Evolutionary conservation across 148 eudicot species (phyloP).

Genomic region (Fagopyrum esculentum): DNA sequence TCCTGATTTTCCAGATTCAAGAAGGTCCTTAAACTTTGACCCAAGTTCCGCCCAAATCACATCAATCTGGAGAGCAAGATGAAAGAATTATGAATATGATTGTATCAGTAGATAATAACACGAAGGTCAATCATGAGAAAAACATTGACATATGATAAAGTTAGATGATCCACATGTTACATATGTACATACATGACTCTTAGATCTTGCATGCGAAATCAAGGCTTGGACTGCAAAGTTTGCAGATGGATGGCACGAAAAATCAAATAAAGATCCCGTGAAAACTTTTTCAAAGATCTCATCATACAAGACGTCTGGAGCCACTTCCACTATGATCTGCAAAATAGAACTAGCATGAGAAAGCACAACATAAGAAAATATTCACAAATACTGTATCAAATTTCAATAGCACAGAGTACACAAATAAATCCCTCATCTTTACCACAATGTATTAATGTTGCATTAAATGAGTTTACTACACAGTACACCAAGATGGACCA

Average conservation of each 20-base stretch:
- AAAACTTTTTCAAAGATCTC: slow-evolving; percentile 61
- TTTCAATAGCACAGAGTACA: neutral
- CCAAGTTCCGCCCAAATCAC: slow-evolving; percentile 72
- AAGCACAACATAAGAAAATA: neutral
- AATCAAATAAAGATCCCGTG: slow-evolving; percentile 48
- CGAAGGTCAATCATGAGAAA: neutral
- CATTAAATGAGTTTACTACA: too few species aligned
- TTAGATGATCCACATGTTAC: neutral
- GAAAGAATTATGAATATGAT: neutral
- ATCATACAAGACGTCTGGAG: slow-evolving; percentile 62
- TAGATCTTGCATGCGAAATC: slow-evolving; percentile 61
- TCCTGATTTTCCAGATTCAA: slow-evolving; percentile 63
- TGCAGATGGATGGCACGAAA: slow-evolving; percentile 62
- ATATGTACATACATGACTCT: slow-evolving; percentile 56
- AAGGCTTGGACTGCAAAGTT: slow-evolving; percentile 89
- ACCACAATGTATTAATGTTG: too few species aligned
- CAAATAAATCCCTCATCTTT: too few species aligned
- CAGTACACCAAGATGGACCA: too few species aligned
- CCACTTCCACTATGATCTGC: slow-evolving; percentile 89
- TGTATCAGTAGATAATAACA: neutral
- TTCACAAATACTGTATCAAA: neutral
- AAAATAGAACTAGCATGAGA: slow-evolving; percentile 10
- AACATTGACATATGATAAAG: neutral
- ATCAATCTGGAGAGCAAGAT: slow-evolving; percentile 46
- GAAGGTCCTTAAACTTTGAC: slow-evolving; percentile 58